Conservation (phyloP, 352 stramenopile genomes). For the Globisporangium cystogenes region DNA sequence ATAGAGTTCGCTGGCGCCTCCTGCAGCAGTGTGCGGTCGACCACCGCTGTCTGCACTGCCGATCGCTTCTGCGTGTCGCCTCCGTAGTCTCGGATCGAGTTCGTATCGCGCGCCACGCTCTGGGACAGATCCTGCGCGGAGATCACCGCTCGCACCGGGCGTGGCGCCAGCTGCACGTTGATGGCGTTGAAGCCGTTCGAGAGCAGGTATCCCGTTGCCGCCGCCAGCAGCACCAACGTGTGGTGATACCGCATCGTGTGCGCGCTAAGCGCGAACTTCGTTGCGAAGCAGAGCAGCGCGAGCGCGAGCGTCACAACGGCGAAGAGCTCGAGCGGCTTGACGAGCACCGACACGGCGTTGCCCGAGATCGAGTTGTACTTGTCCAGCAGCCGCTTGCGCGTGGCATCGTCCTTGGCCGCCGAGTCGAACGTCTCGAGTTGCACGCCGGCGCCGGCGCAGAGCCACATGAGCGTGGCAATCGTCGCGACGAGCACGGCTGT, state of each 20-base stretch:
- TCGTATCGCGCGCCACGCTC: neutral
- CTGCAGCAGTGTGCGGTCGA: no score
- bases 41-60: neutral
- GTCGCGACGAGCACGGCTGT: no score
- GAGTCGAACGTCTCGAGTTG: constrained; percentile 1
- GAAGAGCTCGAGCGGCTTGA: constrained; percentile 6
- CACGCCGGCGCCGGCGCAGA: neutral
- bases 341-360: neutral
- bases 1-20: neutral
- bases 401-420: neutral
- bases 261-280: neutral
- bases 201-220: constrained; percentile 12
- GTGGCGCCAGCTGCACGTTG: constrained; percentile 16
- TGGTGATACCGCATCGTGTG: constrained; percentile 1
- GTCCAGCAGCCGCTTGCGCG: neutral
- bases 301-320: neutral
- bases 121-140: neutral
- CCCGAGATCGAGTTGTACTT: constrained; percentile 7
- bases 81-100: no score
- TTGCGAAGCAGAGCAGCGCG: constrained; percentile 7
- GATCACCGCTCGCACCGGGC: neutral
- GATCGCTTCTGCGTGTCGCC: neutral
- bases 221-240: constrained; percentile 4
- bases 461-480: no score
- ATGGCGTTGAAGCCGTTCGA: constrained; percentile 20